These are phyloP conservation scores for Paraglomus brasilianum DNA, from an alignment of 192 early-diverging fungal species.

Conservation along the genomic window DNA sequence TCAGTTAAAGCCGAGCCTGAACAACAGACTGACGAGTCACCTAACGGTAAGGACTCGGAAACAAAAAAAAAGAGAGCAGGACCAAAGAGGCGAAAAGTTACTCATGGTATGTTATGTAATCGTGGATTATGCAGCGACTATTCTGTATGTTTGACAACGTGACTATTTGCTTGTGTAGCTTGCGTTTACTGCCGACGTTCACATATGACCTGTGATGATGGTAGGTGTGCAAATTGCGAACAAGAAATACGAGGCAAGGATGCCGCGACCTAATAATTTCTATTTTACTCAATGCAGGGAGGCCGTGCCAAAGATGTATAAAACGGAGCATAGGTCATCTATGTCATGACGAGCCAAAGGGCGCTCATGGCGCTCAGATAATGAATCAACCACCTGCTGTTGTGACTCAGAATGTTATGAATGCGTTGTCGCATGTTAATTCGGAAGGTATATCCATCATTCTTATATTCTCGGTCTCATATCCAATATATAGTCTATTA, in stretches of 20 bases:
- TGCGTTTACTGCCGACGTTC: constrained; percentile 94
- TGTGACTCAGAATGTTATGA: constrained; percentile 2
- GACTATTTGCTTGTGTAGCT: constrained; percentile 48
- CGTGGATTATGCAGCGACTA: background rate
- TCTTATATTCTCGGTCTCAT: background rate
- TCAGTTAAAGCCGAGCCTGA: constrained; percentile 21
- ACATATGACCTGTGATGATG: constrained; percentile 95
- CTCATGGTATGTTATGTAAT: constrained; percentile 50
- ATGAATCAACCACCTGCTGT: constrained; percentile 9
- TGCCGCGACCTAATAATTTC: background rate
- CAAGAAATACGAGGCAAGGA: too few relatives aligned
- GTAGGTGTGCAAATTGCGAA: constrained; percentile 34
- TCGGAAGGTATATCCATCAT: background rate
- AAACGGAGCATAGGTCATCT: constrained; percentile 92
- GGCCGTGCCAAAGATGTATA: constrained; percentile 94
- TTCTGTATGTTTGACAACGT: background rate
- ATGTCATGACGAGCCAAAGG: constrained; percentile 84
- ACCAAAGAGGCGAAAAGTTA: constrained; percentile 61
- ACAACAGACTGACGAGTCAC: background rate
- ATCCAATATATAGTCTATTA: background rate
- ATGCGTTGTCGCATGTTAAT: constrained; percentile 8
- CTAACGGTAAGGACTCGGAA: constrained; percentile 39
- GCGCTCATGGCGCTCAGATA: constrained; percentile 32
- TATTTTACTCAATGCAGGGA: constrained; percentile 44
- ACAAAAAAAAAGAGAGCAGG: constrained; percentile 60